These are phyloP conservation scores for Schwanniomyces pseudopolymorphus DNA, from an alignment of 805 yeast species.

Conservation along the genomic window DNA sequence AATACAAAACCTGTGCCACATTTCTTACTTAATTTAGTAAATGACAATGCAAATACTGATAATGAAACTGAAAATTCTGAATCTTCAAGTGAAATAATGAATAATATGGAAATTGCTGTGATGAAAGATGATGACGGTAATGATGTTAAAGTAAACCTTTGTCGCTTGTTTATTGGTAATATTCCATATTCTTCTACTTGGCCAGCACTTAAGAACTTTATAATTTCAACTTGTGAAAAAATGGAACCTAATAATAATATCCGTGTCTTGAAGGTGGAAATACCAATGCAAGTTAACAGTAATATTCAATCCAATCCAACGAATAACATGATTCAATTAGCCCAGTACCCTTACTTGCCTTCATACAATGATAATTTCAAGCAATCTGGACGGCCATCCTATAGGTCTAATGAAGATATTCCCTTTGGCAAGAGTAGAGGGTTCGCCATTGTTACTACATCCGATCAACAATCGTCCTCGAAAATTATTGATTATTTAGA, in stretches of 20 bases:
- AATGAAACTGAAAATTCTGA: conserved; percentile 3
- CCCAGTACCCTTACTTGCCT: conserved; percentile 8
- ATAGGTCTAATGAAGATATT: not conserved
- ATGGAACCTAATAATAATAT: conserved; percentile 25
- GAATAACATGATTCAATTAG: not conserved
- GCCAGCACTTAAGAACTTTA: conserved; percentile 29
- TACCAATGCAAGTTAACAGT: conserved; percentile 33
- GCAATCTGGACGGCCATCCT: not conserved
- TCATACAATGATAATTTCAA: not conserved
- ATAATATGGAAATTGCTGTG: conserved; percentile 11
- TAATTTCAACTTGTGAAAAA: conserved; percentile 21
- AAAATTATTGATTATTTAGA: conserved; percentile 51
- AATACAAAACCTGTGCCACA: conserved; percentile 21
- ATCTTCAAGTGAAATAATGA: not conserved
- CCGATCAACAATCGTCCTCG: conserved; percentile 44
- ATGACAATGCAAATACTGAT: not conserved
- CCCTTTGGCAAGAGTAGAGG: conserved; percentile 41
- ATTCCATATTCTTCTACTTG: conserved; percentile 49
- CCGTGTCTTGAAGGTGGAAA: conserved; percentile 36
- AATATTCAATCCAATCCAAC: not conserved
- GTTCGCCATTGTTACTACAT: conserved; percentile 62
- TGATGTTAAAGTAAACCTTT: conserved; percentile 38
- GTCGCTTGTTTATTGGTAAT: conserved; percentile 54
- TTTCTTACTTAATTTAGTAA: conserved; percentile 25
- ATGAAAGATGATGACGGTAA: conserved; percentile 23